Evolutionary conservation across 1,284 basidiomycete genomes (phyloP), one percentile per base, ranked within the genome.

Genomic region (Puccinia sorghi): DNA sequence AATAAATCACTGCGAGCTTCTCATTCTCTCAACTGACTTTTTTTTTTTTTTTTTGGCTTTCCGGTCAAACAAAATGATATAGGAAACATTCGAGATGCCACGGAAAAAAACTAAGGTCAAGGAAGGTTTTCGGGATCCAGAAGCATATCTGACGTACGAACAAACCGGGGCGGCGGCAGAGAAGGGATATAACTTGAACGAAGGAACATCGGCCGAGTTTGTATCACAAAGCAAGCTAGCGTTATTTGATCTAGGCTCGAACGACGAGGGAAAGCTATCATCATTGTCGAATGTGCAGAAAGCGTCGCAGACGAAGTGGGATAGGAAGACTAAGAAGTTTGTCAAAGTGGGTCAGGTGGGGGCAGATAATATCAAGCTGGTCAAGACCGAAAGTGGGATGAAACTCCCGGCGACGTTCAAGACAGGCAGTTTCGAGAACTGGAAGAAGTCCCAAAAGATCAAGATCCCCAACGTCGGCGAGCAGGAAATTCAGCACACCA

Each of bases 251-350:
- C 87, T 99, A 17, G 88, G 89, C 2, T 90, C 90, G 13, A 84
- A 84, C 78, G 96, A 98, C 82, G 92, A 94, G 80, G 90, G 88
- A 56, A 85, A 85, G 20, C 86, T 25, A 78, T 25, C 56, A 13
- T 83, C 71, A 87, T 88, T 41, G 87, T 89, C 15, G 88, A 89
- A 79, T 89, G 46, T 90, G 79, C 90, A 90, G 78, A 90, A 89
- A 64, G 89, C 90, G 63, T 87, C 87, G 80, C 88, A 87, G 80
- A 84, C 91, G 80, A 89, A 86, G 43, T 99, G 97, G 97, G 95
- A 98, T 85, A 91, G 92, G 82, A 97, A 96, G 86, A 96, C 94
- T 86, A 97, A 97, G 85, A 94, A 92, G 83, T 98, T 98, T 82
- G 87, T 97, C 56, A 89, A 91, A 82, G 94, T 93, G 8, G 90